Evolutionary conservation across 768 basidiomycete species (phyloP), one percentile per base, ranked within the genome.

Genomic region (Podaxis sp.): DNA sequence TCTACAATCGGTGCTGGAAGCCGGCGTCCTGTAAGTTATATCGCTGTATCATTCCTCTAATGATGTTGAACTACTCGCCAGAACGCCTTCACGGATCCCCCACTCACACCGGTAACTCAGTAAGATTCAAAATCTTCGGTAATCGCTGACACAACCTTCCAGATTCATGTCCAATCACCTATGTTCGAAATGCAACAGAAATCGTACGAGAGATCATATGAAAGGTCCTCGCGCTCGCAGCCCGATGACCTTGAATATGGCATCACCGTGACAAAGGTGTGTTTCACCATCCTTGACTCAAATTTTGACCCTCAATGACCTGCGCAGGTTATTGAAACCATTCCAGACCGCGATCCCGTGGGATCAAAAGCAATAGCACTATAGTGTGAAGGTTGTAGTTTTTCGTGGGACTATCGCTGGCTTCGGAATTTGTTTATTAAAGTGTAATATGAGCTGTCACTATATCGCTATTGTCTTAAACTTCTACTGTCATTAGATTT

Each of bases 251-350:
- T 72, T 1, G 76, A 75, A 59, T 78, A 74, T 33, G 78, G 77
- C 6, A 76, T 80, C 41, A 76, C 76, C 22, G 74, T 78, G 30
- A 78, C 78, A 6, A 77, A 76, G 71, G 78, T 76, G 6, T 2
- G 68, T 65, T 56, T 37, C n/a, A 30, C 8, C 17, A 15, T 0
- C 48, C 44, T 28, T 28, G 26, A 8, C n/a, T 60, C 37, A 24
- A 11, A 28, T 36, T 26, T 52, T 22, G 30, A 50, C 49, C n/a
- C 59, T 36, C 15, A 37, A 12, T 6, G 2, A n/a, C 17, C 33
- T 44, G 13, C 48, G 3, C 55, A 79, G 78, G 74, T 79, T 51
- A 70, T 78, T 15, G 77, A 79, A 66, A 76, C 70, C 7, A 67
- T 74, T 26, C 63, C 75, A 62, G 77, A 76, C 50, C 71, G 71